Evolutionary conservation across 441 rosid species (phyloP), one percentile per base, ranked within the genome.

Genomic region (Iberis amara): DNA sequence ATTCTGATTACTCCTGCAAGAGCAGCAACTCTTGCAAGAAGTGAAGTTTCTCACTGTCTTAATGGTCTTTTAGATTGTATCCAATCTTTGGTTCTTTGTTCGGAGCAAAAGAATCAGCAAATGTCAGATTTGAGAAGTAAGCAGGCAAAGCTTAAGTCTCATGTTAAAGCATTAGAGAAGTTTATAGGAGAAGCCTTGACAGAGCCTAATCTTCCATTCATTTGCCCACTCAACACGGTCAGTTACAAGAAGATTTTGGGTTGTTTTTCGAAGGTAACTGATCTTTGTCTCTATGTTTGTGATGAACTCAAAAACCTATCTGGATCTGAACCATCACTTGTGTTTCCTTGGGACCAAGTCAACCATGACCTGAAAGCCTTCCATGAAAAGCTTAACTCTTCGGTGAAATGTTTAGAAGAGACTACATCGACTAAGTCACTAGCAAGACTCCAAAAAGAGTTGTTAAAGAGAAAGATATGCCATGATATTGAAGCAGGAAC

Each of bases 131-230:
- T 69, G 28, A 54, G 66, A 65, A 69, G 41, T 44, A 81, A 59
- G 45, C 81, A 71, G 39, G 54, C 39, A 42, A 71, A 58, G 31
- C 73, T 81, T 57, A 68, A 47, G 64, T 68, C 59, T 13, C 78
- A 66, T 7, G 57, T 76, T 31, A 26, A 51, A n/a, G 48, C 55
- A 4, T 57, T 83, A 40, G 73, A 76, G 51, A 68, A 58, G 10
- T 73, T 81, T 26, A 71, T 68, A 37, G 57, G 64, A 56, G 89
- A 83, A 61, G 96, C 92, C 9, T 61, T 73, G 31, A 11, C 43
- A 6, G 95, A 83, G 68, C 92, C 95, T 9, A 73, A 73, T 42
- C 59, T 89, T 64, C 75, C 84, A 65, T 79, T 85, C 73, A 47
- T 52, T 49, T 73, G 75, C n/a, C 85, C 79, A 27, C 81, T 83